Evolutionary conservation across 192 early-diverging fungal species (phyloP), one percentile per base, ranked within the genome.

Genomic region (Umbelopsis vinacea): DNA sequence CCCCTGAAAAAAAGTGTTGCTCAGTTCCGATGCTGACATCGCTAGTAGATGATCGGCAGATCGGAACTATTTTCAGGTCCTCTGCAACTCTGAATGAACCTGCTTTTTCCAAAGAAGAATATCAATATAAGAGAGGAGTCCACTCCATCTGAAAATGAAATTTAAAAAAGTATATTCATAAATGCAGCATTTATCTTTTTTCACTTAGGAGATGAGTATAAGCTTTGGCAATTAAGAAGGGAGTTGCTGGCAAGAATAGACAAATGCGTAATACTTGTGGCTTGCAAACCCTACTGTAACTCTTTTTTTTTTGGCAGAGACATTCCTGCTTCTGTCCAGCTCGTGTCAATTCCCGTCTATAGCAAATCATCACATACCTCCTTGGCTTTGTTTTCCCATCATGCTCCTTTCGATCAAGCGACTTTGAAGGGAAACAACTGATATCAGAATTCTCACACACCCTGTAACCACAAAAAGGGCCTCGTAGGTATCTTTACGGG

Each of bases 311-410:
- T 46, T 46, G 29, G 10, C 48, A 9, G 48, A n/a, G 48, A 50
- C 48, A 50, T 50, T 50, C 48, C 48, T 50, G 48, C 48, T 50
- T 50, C 7, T 17, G 15, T n/a, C n/a, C 5, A 50, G 7, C 48
- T 50, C 48, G 48, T 50, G 48, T 50, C 48, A 50, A 50, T 50
- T 50, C 15, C 48, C 48, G 48, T 50, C 48, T 50, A 50, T 50
- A 50, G 48, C 48, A 50, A 43, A 50, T 50, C 48, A n/a, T 50
- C 48, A 50, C 48, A 50, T 50, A 50, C 15, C 48, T 50, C 48
- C 48, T 21, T 50, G 48, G 48, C 17, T 50, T 1, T 0, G 2
- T 19, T 0, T 50, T 50, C 15, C 40, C 11, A 50, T 5, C 17
- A 50, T n/a, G 48, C 48, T 50, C 48, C 48, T 50, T 50, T 8